Percentiles rank a stretch among this genome's conserved stretches.
phyloP scores from a whole-genome alignment of 2,329 filamentous ascomycete species.

The Penicillium rolfsii region DNA sequence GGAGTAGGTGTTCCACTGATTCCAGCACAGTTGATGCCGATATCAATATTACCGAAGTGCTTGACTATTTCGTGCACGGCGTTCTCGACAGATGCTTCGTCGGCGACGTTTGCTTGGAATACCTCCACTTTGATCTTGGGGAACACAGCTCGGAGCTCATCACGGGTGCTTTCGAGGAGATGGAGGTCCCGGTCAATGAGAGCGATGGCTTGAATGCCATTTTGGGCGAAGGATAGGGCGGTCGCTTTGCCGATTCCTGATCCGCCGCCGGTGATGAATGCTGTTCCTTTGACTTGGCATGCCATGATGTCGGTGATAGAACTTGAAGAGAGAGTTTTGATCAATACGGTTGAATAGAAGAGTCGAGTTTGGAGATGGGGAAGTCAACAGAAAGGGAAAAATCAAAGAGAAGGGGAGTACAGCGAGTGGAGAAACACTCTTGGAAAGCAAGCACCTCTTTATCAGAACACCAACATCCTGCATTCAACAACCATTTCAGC shows the following conservation, averaged over 20 bases:
- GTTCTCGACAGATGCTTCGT: constrained; percentile 48
- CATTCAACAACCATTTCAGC: neutral
- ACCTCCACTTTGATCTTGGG: constrained; percentile 48
- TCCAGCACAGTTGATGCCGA: constrained; percentile 61
- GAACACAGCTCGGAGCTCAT: constrained; percentile 40
- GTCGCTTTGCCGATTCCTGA: constrained; percentile 58
- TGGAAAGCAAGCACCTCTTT: neutral
- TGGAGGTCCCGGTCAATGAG: constrained; percentile 55
- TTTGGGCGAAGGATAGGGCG: constrained; percentile 52
- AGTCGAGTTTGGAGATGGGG: neutral
- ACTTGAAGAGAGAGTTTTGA: neutral
- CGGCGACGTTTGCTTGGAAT: constrained; percentile 53
- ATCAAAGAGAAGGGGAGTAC: no score
- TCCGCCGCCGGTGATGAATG: constrained; percentile 33
- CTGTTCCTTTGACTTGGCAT: constrained; percentile 29
- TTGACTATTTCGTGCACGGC: constrained; percentile 48
- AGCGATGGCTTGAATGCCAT: constrained; percentile 53
- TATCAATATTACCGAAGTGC: constrained; percentile 58
- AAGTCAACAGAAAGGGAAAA: neutral
- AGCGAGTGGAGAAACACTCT: neutral
- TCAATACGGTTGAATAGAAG: no score
- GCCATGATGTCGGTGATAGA: constrained; percentile 10
- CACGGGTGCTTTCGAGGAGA: constrained; percentile 38
- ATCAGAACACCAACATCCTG: neutral
- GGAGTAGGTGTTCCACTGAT: constrained; percentile 48